These are phyloP conservation scores for Xerocomus potaroensis DNA, from an alignment of 768 basidiomycete species.

Conservation along the genomic window DNA sequence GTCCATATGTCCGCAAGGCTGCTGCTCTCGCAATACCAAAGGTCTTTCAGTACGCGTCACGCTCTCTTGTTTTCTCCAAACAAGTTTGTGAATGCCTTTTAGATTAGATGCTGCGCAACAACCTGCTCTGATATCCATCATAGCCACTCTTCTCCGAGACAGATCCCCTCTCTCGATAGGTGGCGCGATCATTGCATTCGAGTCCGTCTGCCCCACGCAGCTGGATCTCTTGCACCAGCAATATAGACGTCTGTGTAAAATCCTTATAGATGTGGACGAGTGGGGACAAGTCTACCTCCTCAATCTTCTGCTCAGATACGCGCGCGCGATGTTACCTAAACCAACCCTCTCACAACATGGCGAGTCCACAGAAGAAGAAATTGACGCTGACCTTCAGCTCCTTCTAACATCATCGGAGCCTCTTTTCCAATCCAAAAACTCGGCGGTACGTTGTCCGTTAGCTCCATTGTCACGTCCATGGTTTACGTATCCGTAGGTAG, in stretches of 20 bases:
- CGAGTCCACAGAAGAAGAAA: slow-evolving; percentile 45
- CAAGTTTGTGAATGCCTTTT: slow-evolving; percentile 5
- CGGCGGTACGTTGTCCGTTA: slow-evolving; percentile 55
- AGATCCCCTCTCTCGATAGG: slow-evolving; percentile 86
- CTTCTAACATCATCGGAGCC: slow-evolving; percentile 69
- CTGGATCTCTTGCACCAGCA: slow-evolving; percentile 87
- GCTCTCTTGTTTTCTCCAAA: slow-evolving; percentile 7
- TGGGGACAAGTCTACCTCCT: slow-evolving; percentile 91
- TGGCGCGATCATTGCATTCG: slow-evolving; percentile 80
- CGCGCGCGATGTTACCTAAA: slow-evolving; percentile 73
- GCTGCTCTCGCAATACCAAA: slow-evolving; percentile 89
- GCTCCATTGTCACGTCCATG: background rate
- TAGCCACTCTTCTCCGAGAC: slow-evolving; percentile 63
- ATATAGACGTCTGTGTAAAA: slow-evolving; percentile 76
- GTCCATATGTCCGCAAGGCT: slow-evolving; percentile 92
- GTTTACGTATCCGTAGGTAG: slow-evolving; percentile 49
- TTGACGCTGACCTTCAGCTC: slow-evolving; percentile 76
- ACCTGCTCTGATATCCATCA: slow-evolving; percentile 61
- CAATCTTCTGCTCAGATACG: slow-evolving; percentile 77
- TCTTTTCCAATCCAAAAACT: slow-evolving; percentile 80
- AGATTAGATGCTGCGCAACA: slow-evolving; percentile 77
- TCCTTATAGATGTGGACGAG: slow-evolving; percentile 90
- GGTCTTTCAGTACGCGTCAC: slow-evolving; percentile 60
- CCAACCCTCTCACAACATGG: slow-evolving; percentile 39
- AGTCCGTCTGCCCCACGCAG: slow-evolving; percentile 79